Conservation (phyloP, 2,329 filamentous ascomycete genomes). For the Penicillium sp. region DNA sequence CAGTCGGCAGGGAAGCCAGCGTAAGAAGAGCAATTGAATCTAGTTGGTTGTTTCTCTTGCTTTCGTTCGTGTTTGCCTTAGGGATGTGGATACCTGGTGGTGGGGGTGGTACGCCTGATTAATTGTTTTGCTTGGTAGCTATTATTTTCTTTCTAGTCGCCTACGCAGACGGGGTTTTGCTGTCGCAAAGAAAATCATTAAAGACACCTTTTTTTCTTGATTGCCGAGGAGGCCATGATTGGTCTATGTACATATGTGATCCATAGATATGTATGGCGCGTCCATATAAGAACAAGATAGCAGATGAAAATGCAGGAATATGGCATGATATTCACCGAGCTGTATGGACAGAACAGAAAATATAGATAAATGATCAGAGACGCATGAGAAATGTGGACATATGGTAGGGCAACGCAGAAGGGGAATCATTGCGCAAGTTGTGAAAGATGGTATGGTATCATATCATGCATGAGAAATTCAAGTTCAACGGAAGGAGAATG, state of each 20-base stretch:
- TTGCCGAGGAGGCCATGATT: neutral
- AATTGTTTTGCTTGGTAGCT: neutral
- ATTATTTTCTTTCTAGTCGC: neutral
- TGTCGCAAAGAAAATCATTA: neutral
- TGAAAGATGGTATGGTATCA: slow-evolving; percentile 8
- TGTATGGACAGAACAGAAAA: neutral
- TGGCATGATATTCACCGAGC: neutral
- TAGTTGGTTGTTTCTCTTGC: neutral
- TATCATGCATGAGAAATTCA: slow-evolving; percentile 5
- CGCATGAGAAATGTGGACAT: slow-evolving; percentile 12
- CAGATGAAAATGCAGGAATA: slow-evolving; percentile 13
- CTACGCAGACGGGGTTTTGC: neutral
- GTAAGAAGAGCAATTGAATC: slow-evolving; percentile 27
- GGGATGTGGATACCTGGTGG: neutral
- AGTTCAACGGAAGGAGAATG: slow-evolving; percentile 62
- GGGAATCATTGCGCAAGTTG: slow-evolving; percentile 27
- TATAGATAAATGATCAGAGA: slow-evolving; percentile 5
- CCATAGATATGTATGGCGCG: slow-evolving; percentile 10
- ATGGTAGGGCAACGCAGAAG: slow-evolving; percentile 17
- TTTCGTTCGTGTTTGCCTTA: neutral
- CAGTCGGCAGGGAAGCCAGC: slow-evolving; percentile 19
- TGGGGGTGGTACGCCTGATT: neutral
- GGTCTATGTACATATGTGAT: slow-evolving; percentile 20
- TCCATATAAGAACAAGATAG: slow-evolving; percentile 2
- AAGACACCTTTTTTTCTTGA: neutral